Conservation (phyloP, 352 stramenopile species). For the Phytophthora hybrid region DNA sequence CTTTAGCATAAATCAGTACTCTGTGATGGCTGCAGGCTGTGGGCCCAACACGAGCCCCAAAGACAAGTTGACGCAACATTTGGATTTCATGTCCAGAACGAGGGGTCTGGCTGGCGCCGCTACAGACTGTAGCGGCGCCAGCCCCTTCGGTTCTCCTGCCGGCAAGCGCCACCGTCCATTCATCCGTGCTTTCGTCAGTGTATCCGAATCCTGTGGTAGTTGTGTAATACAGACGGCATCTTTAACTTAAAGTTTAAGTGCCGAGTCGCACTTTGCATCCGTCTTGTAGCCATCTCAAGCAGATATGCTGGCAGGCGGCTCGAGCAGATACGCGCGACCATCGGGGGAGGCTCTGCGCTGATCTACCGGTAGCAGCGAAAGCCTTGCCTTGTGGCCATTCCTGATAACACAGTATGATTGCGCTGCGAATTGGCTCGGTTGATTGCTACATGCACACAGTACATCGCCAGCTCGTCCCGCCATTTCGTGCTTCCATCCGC, state of each 20-base stretch:
- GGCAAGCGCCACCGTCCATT: neutral
- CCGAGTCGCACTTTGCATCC: neutral
- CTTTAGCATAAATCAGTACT: neutral
- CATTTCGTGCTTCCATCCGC: neutral
- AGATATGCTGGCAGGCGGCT: neutral
- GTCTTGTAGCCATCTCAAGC: neutral
- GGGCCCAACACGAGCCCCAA: slow-evolving; percentile 7
- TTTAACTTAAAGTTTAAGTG: too few relatives aligned
- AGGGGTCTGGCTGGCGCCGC: too few relatives aligned
- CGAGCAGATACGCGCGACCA: neutral
- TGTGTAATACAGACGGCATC: slow-evolving; percentile 4
- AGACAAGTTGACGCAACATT: slow-evolving; percentile 26
- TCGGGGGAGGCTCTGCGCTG: neutral
- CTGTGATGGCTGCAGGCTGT: neutral
- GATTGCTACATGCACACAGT: slow-evolving; percentile 5
- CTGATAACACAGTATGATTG: slow-evolving; percentile 1
- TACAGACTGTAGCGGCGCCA: neutral
- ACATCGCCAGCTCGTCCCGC: neutral
- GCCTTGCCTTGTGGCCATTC: neutral
- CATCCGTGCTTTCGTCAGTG: neutral
- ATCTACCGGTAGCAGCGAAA: too few relatives aligned
- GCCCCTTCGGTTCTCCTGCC: neutral
- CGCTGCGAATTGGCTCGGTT: neutral
- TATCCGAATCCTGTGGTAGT: neutral
- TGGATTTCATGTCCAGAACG: slow-evolving; percentile 8